Conservation (phyloP, 2,329 filamentous ascomycete genomes). For the Neonectria hederae region DNA sequence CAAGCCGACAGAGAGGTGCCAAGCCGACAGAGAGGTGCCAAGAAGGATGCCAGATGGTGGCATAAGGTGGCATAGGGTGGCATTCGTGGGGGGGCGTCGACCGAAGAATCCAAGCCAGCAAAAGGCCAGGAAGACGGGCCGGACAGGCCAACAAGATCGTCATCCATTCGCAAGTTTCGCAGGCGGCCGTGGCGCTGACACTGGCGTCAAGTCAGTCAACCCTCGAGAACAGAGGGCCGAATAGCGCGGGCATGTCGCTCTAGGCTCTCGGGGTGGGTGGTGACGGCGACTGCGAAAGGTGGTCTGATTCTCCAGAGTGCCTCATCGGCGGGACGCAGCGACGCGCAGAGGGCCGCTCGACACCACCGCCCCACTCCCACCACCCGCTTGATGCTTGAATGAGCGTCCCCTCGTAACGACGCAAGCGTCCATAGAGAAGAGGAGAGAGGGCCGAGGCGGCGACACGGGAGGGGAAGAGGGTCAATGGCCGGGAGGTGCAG, state of each 20-base stretch:
- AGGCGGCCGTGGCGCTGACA: not conserved
- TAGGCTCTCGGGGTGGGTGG: constrained; percentile 16
- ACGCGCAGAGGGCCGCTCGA: constrained; percentile 3
- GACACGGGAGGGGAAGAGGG: constrained; percentile 2
- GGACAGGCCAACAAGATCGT: constrained; percentile 21
- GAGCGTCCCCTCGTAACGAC: constrained; percentile 17
- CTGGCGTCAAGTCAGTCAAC: constrained; percentile 4
- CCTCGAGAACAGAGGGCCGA: constrained; percentile 16
- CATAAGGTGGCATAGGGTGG: constrained; percentile 34
- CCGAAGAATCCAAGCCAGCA: constrained; percentile 20
- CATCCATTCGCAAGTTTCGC: constrained; percentile 8
- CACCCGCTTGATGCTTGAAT: constrained; percentile 9
- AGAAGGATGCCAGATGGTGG: not conserved
- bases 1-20: constrained; percentile 26
- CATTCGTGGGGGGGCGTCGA: constrained; percentile 39
- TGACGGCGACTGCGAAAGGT: constrained; percentile 27
- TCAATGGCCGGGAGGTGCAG: constrained; percentile 7
- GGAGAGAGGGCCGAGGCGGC: not conserved
- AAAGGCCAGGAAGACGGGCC: constrained; percentile 33
- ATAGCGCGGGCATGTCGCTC: constrained; percentile 10
- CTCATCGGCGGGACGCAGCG: constrained; percentile 15
- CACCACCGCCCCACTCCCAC: constrained; percentile 25
- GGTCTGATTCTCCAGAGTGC: constrained; percentile 30
- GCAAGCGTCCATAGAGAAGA: not conserved
- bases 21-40: no score